phyloP scores from a whole-genome alignment of 345 rosid genomes.

The Orychophragmus violaceus region DNA sequence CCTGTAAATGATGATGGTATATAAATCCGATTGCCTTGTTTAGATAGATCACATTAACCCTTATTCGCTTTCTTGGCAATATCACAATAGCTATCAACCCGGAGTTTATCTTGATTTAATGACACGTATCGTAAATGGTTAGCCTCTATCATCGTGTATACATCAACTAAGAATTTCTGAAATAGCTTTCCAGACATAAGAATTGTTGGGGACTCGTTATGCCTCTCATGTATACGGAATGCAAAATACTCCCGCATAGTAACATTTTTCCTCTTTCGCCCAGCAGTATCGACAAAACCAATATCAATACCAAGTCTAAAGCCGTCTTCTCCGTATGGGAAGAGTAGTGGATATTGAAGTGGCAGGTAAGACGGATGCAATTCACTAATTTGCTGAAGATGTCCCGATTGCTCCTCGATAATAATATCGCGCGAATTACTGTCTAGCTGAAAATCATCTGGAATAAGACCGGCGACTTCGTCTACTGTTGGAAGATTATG shows the following conservation, averaged over 20 bases:
- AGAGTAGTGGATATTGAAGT: not conserved
- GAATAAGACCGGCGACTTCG: too few relatives aligned
- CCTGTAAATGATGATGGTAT: not conserved
- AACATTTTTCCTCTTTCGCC: not conserved
- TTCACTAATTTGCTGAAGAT: not conserved
- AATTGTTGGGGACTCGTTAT: not conserved
- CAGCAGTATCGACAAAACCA: not conserved
- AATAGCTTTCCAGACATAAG: not conserved
- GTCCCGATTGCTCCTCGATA: not conserved
- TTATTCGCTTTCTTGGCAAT: too few relatives aligned
- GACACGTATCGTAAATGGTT: not conserved
- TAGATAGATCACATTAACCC: not conserved
- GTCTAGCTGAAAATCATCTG: too few relatives aligned
- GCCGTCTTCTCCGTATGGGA: not conserved
- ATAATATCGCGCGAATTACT: not conserved
- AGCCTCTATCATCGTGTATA: not conserved
- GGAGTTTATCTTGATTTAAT: not conserved
- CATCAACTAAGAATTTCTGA: not conserved
- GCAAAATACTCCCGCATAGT: not conserved
- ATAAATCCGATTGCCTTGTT: not conserved
- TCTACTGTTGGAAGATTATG: too few relatives aligned
- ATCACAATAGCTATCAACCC: not conserved
- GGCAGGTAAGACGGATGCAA: not conserved
- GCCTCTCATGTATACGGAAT: not conserved
- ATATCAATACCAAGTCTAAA: not conserved